Conservation (phyloP, 257 asterid species). For the Anisodus acutangulus region DNA sequence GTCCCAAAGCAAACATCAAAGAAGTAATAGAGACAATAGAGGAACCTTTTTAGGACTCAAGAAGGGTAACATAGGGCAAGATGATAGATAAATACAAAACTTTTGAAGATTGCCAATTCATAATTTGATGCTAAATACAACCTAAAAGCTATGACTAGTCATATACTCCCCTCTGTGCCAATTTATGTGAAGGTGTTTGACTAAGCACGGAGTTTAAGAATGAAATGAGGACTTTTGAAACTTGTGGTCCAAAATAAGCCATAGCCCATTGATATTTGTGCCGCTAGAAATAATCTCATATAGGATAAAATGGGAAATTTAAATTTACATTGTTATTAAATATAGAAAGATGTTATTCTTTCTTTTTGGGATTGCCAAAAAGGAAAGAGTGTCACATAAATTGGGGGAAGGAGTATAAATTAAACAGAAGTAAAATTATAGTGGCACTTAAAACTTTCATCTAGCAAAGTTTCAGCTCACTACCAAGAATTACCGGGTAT, state of each 20-base stretch:
- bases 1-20: neutral
- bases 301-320: too few species aligned
- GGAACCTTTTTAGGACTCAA: neutral
- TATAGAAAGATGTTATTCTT: too few species aligned
- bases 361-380: too few species aligned
- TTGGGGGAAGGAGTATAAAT: neutral
- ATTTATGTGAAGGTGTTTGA: neutral
- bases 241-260: too few species aligned
- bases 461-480: neutral
- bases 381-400: too few species aligned
- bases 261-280: too few species aligned
- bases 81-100: neutral
- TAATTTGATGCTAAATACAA: neutral
- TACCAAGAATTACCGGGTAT: neutral
- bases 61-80: neutral
- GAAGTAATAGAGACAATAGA: neutral
- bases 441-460: neutral
- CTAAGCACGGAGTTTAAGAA: too few species aligned
- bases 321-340: too few species aligned
- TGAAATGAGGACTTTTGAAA: too few species aligned
- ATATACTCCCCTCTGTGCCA: neutral
- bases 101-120: neutral
- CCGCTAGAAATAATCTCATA: too few species aligned
- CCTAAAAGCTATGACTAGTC: neutral
- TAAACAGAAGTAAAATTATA: neutral